Evolutionary conservation across 768 basidiomycete genomes (phyloP).

Genomic region (Clitopilus passeckerianus): DNA sequence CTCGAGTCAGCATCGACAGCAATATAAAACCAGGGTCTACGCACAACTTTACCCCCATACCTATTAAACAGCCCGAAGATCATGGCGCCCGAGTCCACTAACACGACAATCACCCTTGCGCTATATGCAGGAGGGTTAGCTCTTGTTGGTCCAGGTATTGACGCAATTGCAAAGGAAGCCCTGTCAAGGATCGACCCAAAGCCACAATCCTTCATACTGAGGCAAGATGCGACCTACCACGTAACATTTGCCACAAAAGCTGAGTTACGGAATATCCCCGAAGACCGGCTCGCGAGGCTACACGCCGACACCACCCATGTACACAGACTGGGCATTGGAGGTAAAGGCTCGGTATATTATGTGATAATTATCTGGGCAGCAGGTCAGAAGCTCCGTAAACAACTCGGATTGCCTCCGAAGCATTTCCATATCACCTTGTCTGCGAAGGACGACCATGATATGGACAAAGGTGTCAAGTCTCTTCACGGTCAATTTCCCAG

Average conservation of each 20-base stretch:
- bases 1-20: slow-evolving; percentile 6
- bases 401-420: slow-evolving; percentile 42
- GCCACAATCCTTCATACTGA: not conserved
- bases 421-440: slow-evolving; percentile 55
- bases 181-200: not conserved
- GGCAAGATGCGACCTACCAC: slow-evolving; percentile 22
- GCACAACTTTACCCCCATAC: no score
- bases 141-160: slow-evolving; percentile 13
- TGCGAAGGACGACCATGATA: slow-evolving; percentile 29
- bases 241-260: slow-evolving; percentile 35
- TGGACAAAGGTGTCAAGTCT: slow-evolving; percentile 43
- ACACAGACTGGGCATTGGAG: slow-evolving; percentile 36
- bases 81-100: not conserved
- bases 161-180: slow-evolving; percentile 12
- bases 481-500: slow-evolving; percentile 29
- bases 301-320: slow-evolving; percentile 23
- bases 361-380: slow-evolving; percentile 52
- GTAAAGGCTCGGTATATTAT: slow-evolving; percentile 34
- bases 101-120: not conserved
- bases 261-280: slow-evolving; percentile 24
- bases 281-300: slow-evolving; percentile 16
- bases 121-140: slow-evolving; percentile 11
- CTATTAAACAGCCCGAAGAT: slow-evolving; percentile 2
- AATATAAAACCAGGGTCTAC: not conserved
- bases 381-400: slow-evolving; percentile 45